Base-by-base conservation (phyloP, 73 alveolate genomes). In the Urostyla sp. region DNA sequence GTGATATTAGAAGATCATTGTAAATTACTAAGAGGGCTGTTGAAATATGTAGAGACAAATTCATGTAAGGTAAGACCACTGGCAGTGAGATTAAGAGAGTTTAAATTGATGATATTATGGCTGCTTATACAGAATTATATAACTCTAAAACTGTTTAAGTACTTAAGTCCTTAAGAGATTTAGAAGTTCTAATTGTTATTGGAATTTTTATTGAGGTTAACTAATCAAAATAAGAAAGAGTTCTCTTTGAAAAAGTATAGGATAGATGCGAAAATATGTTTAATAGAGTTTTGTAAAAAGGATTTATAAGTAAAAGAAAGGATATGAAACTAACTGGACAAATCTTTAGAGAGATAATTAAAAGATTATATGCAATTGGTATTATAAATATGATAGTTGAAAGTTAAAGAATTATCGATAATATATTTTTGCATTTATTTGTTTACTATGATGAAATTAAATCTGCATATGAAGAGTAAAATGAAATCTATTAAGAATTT, bases 1-100 rank as follows among this genome's bases (percentile, higher is more conserved):
- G 98, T 4, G 99, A 96, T 69, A 90, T 95, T 24, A 81, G 99
- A 84, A 90, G 96, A 58, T 61, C 92, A 13, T 86, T 96, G 27
- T 85, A 90, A 60, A 94, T 94, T 23, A 91, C 97, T 69, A 85
- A 85, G 67, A 93, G 93, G 40, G 94, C 98, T 15, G 92, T 90
- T 43, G 99, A 93, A 67, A 52, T 95, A 34, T 88, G 80, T 44
- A 78, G 73, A 35, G 79, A 67, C 54, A 49, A 87, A 38, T 77
- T 20, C 4, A 35, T 0, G 63, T 18, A 4, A 60, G 23, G 20
- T 58, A 45, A 13, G 24, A 49, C 63, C 60, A 26, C 44, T 43
- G 78, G 66, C 20, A 72, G 50, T 37, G 57, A 50, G 79, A 61
- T 8, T 55, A 51, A 72, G 11, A 76, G 38, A 85, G 45, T 46